phyloP scores from a whole-genome alignment of 2,329 filamentous ascomycete genomes.

The Akanthomyces lecanii region DNA sequence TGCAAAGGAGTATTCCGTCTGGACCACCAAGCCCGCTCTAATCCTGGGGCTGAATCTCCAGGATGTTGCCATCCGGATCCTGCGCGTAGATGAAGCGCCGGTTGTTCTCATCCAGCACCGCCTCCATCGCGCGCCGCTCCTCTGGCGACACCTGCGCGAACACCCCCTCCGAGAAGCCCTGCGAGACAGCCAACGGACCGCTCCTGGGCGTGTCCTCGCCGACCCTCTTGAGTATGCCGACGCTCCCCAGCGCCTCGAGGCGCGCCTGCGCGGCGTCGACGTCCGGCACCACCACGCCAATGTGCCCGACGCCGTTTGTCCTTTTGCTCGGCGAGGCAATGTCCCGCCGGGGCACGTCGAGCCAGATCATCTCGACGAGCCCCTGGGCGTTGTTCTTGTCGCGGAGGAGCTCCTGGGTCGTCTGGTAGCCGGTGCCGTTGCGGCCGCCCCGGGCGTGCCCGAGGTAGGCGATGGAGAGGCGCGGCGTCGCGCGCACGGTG shows the following conservation, averaged over 20 bases:
- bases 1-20: no score
- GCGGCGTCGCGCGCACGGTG: slow-evolving; percentile 27
- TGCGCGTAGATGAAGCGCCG: slow-evolving; percentile 21
- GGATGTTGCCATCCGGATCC: slow-evolving; percentile 26
- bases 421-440: slow-evolving; percentile 36
- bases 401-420: slow-evolving; percentile 28
- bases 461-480: slow-evolving; percentile 33
- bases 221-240: slow-evolving; percentile 27
- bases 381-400: slow-evolving; percentile 34
- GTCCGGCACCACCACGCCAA: slow-evolving; percentile 34
- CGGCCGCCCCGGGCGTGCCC: slow-evolving; percentile 33
- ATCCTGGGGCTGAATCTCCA: slow-evolving; percentile 24
- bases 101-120: slow-evolving; percentile 17
- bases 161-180: slow-evolving; percentile 17
- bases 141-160: slow-evolving; percentile 17
- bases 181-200: slow-evolving; percentile 19
- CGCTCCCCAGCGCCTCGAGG: slow-evolving; percentile 20
- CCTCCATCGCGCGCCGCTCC: slow-evolving; percentile 15
- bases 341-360: slow-evolving; percentile 22
- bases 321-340: slow-evolving; percentile 22
- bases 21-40: not conserved
- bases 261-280: slow-evolving; percentile 26
- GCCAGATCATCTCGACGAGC: slow-evolving; percentile 30
- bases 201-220: slow-evolving; percentile 20
- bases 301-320: slow-evolving; percentile 31